phyloP scores from a whole-genome alignment of 2,329 filamentous ascomycete genomes.

The Nannizziopsis arthrosporioides region DNA sequence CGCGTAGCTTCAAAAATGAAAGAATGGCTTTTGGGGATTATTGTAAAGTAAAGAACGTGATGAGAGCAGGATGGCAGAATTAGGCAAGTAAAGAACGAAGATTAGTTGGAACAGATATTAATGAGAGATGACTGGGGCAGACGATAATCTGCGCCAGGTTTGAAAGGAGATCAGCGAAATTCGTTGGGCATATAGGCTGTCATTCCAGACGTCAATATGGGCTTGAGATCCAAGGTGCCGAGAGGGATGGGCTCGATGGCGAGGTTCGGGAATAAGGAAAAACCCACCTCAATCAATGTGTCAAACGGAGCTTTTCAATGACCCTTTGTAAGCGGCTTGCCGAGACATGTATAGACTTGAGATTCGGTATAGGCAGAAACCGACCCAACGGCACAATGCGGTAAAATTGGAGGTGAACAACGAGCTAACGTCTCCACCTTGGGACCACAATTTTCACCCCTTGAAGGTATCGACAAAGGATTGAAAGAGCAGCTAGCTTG shows the following conservation, averaged over 20 bases:
- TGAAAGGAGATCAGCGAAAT: conserved; percentile 23
- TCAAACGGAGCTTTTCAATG: not conserved
- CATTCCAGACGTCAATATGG: conserved; percentile 6
- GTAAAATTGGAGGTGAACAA: conserved; percentile 14
- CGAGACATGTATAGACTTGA: conserved; percentile 3
- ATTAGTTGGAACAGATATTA: conserved; percentile 45
- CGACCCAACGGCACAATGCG: conserved; percentile 17
- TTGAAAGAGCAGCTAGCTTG: conserved; percentile 3
- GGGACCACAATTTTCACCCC: not conserved
- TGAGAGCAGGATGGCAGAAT: conserved; percentile 41
- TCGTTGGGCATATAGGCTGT: conserved; percentile 27
- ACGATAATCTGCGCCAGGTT: conserved; percentile 29
- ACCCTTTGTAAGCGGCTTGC: not conserved
- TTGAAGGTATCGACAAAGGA: not conserved
- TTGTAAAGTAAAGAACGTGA: conserved; percentile 32
- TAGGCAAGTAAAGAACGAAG: conserved; percentile 43
- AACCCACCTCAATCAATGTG: conserved; percentile 33
- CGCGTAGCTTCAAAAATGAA: conserved; percentile 29
- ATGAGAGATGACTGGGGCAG: conserved; percentile 34
- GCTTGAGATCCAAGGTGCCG: not conserved
- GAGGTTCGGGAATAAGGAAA: not conserved
- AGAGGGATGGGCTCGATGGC: not conserved
- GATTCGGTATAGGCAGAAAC: not conserved
- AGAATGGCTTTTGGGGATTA: conserved; percentile 27
- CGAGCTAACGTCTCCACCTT: conserved; percentile 16